Conservation (phyloP, 495 filamentous ascomycete genomes). For the Filosporella fistucella region DNA sequence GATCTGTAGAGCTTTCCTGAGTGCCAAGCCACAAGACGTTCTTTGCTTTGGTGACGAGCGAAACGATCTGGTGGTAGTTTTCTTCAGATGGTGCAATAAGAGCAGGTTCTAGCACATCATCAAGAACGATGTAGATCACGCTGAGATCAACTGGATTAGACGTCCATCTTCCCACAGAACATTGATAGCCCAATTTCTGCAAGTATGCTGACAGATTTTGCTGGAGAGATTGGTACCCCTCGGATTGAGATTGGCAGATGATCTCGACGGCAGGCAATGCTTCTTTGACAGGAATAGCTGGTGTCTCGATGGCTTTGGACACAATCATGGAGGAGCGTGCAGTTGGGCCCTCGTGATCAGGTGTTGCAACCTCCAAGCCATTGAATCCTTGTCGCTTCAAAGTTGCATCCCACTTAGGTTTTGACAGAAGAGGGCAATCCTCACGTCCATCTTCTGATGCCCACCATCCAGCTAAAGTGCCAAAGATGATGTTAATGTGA, state of each 20-base stretch:
- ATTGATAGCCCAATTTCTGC: not conserved
- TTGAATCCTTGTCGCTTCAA: constrained; percentile 11
- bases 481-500: constrained; percentile 35
- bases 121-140: not conserved
- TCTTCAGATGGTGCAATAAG: not conserved
- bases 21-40: not conserved
- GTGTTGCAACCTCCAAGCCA: not conserved
- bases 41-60: not conserved
- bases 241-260: not conserved
- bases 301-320: too few relatives aligned
- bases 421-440: not conserved
- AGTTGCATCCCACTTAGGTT: not conserved
- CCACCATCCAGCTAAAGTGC: constrained; percentile 48
- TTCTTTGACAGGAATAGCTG: too few relatives aligned
- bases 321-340: constrained; percentile 6
- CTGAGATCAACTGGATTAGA: not conserved
- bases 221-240: not conserved
- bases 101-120: not conserved
- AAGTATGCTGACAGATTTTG: not conserved
- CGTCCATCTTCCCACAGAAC: not conserved
- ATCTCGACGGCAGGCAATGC: not conserved
- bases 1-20: not conserved
- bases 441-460: constrained; percentile 25
- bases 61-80: not conserved
- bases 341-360: not conserved